These are phyloP conservation scores for Coemansia sp. DNA, from an alignment of 192 early-diverging fungal species.

Conservation along the genomic window DNA sequence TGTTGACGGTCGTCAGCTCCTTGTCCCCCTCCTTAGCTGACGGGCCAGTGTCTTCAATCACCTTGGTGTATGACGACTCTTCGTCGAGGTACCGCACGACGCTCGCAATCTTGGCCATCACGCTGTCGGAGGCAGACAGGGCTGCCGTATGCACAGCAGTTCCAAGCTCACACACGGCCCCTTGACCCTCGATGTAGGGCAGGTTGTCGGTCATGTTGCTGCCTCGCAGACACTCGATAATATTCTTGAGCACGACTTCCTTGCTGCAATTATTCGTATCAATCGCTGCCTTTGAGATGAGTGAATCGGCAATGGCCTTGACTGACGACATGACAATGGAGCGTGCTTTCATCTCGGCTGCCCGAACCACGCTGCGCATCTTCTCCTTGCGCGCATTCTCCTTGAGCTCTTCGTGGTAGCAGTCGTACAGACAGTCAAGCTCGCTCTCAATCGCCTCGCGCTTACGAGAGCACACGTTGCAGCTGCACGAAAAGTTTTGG, in stretches of 20 bases:
- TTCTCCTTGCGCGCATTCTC: constrained; percentile 29
- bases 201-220: constrained; percentile 2
- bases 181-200: constrained; percentile 5
- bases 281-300: constrained; percentile 1
- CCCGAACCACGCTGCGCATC: constrained; percentile 20
- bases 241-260: constrained; percentile 8
- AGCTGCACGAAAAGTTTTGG: constrained; percentile 48
- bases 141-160: constrained; percentile 4
- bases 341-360: constrained; percentile 14
- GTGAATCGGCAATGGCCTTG: constrained; percentile 15
- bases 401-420: constrained; percentile 36
- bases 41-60: neutral
- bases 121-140: constrained; percentile 2
- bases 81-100: neutral
- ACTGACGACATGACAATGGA: constrained; percentile 17
- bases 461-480: constrained; percentile 48
- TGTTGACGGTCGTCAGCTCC: constrained; percentile 1
- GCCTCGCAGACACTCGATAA: constrained; percentile 11
- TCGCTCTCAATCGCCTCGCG: constrained; percentile 47
- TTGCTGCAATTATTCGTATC: neutral
- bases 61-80: neutral
- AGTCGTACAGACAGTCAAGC: constrained; percentile 43
- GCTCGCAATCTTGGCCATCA: neutral
- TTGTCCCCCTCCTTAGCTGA: constrained; percentile 10
- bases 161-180: constrained; percentile 13